Evolutionary conservation across 768 basidiomycete species (phyloP).

Genomic region (Candolleomyces efflorescens): DNA sequence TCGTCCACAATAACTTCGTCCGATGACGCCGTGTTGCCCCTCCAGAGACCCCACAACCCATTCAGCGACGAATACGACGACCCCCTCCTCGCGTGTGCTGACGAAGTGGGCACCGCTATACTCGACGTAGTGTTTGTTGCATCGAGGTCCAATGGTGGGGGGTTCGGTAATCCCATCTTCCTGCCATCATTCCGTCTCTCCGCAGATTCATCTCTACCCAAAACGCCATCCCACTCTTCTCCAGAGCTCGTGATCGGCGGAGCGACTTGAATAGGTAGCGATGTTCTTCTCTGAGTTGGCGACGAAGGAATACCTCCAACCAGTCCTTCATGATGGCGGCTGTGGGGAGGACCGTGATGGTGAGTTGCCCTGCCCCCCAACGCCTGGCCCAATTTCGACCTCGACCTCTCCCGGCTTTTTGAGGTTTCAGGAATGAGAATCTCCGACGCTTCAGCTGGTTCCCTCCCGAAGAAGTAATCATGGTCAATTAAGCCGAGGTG

Average conservation of each 20-base stretch:
- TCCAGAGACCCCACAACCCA: background rate
- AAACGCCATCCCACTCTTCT: background rate
- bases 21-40: background rate
- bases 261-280: background rate
- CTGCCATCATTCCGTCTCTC: background rate
- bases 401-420: background rate
- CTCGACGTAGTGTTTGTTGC: no score
- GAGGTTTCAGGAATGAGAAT: background rate
- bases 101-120: no score
- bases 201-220: background rate
- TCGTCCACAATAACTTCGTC: background rate
- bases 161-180: background rate
- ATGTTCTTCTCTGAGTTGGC: background rate
- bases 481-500: constrained; percentile 7
- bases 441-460: constrained; percentile 1
- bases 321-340: background rate
- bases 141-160: no score
- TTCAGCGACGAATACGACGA: background rate
- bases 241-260: background rate
- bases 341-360: no score
- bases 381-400: background rate
- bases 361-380: background rate
- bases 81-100: background rate
- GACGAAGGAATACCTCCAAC: background rate
- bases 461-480: constrained; percentile 6